phyloP scores from a whole-genome alignment of 2,329 filamentous ascomycete genomes.

The Venturia oleaginea region DNA sequence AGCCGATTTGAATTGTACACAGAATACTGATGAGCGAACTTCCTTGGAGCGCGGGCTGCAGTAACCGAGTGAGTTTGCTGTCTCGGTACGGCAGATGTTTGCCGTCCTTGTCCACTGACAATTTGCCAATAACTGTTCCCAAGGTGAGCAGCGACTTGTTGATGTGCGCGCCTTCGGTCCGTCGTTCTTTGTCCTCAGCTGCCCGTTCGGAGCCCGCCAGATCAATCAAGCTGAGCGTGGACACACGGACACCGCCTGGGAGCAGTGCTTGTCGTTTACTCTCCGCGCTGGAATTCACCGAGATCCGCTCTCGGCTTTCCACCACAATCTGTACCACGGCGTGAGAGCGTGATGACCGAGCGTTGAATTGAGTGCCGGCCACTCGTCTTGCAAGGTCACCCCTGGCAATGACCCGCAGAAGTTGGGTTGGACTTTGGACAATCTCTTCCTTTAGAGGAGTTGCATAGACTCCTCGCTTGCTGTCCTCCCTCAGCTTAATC shows the following conservation, averaged over 20 bases:
- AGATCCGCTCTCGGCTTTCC: constrained; percentile 81
- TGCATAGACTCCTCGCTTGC: constrained; percentile 92
- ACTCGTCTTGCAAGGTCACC: constrained; percentile 86
- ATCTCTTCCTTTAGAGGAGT: constrained; percentile 96
- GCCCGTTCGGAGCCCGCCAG: constrained; percentile 93
- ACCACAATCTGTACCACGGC: constrained; percentile 98
- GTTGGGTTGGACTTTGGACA: constrained; percentile 92
- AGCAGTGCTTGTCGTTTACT: constrained; percentile 32
- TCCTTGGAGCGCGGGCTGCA: constrained; percentile 87
- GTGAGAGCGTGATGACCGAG: constrained; percentile 92
- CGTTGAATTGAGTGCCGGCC: constrained; percentile 93
- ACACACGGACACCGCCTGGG: constrained; percentile 88
- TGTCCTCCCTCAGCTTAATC: constrained; percentile 94
- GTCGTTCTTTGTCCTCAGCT: constrained; percentile 86
- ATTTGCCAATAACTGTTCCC: constrained; percentile 84
- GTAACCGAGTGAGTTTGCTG: constrained; percentile 87
- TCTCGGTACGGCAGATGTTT: constrained; percentile 88
- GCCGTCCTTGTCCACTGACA: constrained; percentile 80
- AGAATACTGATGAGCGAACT: constrained; percentile 94
- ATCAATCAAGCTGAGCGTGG: constrained; percentile 91
- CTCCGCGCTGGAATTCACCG: constrained; percentile 30
- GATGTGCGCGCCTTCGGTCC: constrained; percentile 93
- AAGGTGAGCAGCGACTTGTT: constrained; percentile 95
- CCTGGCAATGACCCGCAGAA: constrained; percentile 86
- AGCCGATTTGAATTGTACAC: constrained; percentile 89